Evolutionary conservation across 75 land plant species (phyloP), one percentile per base, ranked within the genome.

Genomic region (Pinus taeda): DNA sequence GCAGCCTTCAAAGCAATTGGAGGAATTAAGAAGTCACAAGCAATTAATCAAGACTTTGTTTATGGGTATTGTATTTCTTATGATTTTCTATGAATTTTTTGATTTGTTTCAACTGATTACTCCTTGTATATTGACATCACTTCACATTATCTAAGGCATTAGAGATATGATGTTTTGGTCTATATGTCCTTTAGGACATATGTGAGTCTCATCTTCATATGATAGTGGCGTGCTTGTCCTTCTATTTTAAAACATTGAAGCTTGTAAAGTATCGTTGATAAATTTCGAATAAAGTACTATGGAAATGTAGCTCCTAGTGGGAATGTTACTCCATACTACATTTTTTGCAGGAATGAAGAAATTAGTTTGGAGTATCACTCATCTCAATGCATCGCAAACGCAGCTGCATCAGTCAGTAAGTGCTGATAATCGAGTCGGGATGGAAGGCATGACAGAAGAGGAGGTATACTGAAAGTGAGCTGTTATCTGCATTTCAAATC

Each of bases 401-500:
- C 89, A 84, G 63, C 79, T 64, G 15, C 79, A 79, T 20, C 85
- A 85, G 30, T 18, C 87, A 3, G 74, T 89, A 29, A 88, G 71
- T 83, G 77, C 76, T 33, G 78, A 72, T 36, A 80, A 21, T 39
- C 73, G 90, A 15, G 80, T 85, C 70, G 83, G 80, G 65, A 84
- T 91, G 57, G 91, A 93, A 82, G 96, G 99, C 64, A 87, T 97
- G 97, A 89, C 94, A 70, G 96, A 97, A 73, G 98, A 97, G 78
- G 99, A 97, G 98, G 99, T 95, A 79, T 62, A 17, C 4, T 49
- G 12, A 49, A 49, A 49, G 1, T 49, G 13, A n/a, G 3, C 49
- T 69, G 0, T n/a, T 69, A 3, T 6, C 55, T 49, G n/a, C 22
- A 17, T 69, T 69, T 69, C 22, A 9, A 8, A 49, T 29, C 4